Conservation (phyloP, 2,329 filamentous ascomycete genomes). For the Grosmannia clavigera region DNA sequence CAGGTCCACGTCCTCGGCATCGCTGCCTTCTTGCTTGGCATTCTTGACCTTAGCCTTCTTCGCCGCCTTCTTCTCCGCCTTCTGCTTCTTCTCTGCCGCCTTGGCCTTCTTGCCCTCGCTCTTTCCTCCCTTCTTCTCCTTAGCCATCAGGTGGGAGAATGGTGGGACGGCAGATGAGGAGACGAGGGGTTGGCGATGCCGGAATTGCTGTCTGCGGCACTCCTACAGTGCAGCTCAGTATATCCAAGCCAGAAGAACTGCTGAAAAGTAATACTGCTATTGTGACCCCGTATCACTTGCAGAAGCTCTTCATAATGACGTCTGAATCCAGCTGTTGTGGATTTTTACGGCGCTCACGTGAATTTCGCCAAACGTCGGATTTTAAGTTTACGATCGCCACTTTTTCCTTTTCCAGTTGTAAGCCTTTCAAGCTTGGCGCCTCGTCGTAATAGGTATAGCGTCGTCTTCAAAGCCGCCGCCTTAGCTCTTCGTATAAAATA, state of each 20-base stretch:
- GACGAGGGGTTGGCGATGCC: slow-evolving; percentile 23
- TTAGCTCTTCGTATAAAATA: too few species aligned
- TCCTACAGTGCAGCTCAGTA: not conserved
- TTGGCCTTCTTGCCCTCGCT: slow-evolving; percentile 31
- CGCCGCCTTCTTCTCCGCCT: slow-evolving; percentile 81
- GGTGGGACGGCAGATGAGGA: too few species aligned
- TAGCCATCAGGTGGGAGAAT: slow-evolving; percentile 22
- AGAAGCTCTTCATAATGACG: not conserved
- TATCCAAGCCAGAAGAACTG: not conserved
- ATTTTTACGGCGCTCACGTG: not conserved
- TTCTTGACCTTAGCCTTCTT: slow-evolving; percentile 66
- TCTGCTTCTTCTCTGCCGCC: slow-evolving; percentile 53
- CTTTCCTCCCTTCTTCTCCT: slow-evolving; percentile 30
- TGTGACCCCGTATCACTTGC: not conserved
- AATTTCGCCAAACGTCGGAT: not conserved
- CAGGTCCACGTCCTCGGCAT: slow-evolving; percentile 84
- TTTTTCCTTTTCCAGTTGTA: not conserved
- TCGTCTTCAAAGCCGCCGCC: too few species aligned
- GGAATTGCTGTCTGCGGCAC: not conserved
- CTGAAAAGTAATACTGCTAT: not conserved
- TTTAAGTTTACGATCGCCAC: not conserved
- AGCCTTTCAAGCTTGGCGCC: too few species aligned
- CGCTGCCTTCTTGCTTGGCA: slow-evolving; percentile 66
- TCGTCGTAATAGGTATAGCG: too few species aligned
- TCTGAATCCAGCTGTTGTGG: not conserved